Conservation (phyloP, 2,329 filamentous ascomycete species). For the Exophiala viscosa region DNA sequence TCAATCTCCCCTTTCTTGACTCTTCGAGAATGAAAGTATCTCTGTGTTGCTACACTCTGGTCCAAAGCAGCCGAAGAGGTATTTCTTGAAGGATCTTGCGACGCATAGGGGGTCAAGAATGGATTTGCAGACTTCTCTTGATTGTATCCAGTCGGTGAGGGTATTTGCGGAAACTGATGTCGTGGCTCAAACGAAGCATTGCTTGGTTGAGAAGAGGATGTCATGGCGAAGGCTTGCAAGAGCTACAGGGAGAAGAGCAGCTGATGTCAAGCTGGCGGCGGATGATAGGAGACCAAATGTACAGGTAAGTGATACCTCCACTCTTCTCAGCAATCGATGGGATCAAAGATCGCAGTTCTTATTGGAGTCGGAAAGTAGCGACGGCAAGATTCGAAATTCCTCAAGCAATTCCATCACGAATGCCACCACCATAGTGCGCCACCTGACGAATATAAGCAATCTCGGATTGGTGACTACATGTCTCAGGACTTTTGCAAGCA, state of each 20-base stretch:
- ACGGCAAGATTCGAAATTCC: too few relatives aligned
- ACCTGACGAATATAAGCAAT: neutral
- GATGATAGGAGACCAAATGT: too few relatives aligned
- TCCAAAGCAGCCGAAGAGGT: slow-evolving; percentile 19
- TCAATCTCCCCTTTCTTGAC: slow-evolving; percentile 70
- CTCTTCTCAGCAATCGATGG: too few relatives aligned
- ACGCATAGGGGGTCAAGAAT: slow-evolving; percentile 25
- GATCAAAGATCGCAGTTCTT: too few relatives aligned
- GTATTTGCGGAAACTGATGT: too few relatives aligned
- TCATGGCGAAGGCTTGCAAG: too few relatives aligned
- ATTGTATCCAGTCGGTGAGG: neutral
- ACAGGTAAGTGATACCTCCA: too few relatives aligned
- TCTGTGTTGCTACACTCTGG: slow-evolving; percentile 9
- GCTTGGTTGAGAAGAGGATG: too few relatives aligned
- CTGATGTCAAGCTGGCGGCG: too few relatives aligned
- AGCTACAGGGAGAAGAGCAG: too few relatives aligned
- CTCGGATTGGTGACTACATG: neutral
- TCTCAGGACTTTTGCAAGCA: neutral
- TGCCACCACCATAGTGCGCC: neutral
- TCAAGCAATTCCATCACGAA: neutral
- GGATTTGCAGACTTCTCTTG: slow-evolving; percentile 18
- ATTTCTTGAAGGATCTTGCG: slow-evolving; percentile 18
- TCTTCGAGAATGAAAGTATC: slow-evolving; percentile 65
- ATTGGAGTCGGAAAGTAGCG: too few relatives aligned
- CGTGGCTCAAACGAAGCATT: too few relatives aligned